Evolutionary conservation across 768 basidiomycete species (phyloP).

Genomic region (Phanerodontia chrysosporium): DNA sequence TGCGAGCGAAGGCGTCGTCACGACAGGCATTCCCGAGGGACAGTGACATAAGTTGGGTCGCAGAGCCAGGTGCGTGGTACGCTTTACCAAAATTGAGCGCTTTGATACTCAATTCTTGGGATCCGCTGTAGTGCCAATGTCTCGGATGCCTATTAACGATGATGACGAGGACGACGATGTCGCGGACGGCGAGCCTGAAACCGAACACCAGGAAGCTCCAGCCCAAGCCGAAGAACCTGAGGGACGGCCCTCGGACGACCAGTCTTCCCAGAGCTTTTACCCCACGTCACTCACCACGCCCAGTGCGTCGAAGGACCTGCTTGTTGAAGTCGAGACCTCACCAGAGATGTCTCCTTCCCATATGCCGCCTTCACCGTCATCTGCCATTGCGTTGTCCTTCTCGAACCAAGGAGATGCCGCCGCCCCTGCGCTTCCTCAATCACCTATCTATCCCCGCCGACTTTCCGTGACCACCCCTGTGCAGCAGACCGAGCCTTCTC

Average conservation of each 20-base stretch:
- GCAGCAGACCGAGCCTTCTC: conserved; percentile 57
- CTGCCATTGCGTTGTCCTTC: conserved; percentile 39
- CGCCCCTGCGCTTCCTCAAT: conserved; percentile 45
- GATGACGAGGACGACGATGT: conserved; percentile 44
- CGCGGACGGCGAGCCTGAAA: conserved; percentile 27
- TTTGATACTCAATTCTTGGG: background rate
- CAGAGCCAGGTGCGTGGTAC: conserved; percentile 57
- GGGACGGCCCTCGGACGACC: conserved; percentile 32
- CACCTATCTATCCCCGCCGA: conserved; percentile 50
- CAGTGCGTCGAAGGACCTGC: conserved; percentile 53
- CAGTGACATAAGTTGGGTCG: conserved; percentile 73
- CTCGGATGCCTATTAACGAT: conserved; percentile 58
- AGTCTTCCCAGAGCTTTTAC: conserved; percentile 43
- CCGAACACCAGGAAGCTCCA: background rate
- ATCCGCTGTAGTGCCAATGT: conserved; percentile 33
- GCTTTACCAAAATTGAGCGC: background rate
- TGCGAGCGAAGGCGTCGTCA: conserved; percentile 20
- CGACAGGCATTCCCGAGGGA: conserved; percentile 25
- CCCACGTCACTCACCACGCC: conserved; percentile 34
- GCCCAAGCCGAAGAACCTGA: background rate
- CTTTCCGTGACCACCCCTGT: conserved; percentile 57
- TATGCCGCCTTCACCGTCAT: conserved; percentile 47
- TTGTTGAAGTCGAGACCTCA: conserved; percentile 61
- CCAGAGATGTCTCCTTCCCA: conserved; percentile 43
- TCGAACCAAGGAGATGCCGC: conserved; percentile 37